Percentiles rank a stretch among this genome's conserved stretches.
These are phyloP conservation scores for Tuber aestivum DNA, from an alignment of 495 filamentous ascomycete species.

Conservation along the genomic window DNA sequence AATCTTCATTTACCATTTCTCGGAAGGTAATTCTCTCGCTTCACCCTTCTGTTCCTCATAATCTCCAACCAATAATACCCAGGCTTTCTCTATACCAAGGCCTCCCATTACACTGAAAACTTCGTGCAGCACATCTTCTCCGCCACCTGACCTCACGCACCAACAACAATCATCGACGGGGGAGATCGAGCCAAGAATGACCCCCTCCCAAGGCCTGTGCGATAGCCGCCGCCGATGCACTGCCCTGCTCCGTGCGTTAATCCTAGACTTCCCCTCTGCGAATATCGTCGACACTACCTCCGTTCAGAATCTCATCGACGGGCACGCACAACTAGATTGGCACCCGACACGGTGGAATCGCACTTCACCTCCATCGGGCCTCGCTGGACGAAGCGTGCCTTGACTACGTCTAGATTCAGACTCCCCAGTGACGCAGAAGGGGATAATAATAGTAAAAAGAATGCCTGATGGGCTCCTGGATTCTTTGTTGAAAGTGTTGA, in stretches of 20 bases:
- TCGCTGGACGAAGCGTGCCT: conserved; percentile 93
- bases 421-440: conserved; percentile 58
- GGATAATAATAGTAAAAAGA: conserved; percentile 43
- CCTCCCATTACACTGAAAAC: conserved; percentile 80
- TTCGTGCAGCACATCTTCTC: conserved; percentile 68
- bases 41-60: too few species aligned
- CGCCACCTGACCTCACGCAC: conserved; percentile 71
- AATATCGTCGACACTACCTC: conserved; percentile 96
- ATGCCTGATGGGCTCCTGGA: conserved; percentile 85
- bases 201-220: conserved; percentile 58
- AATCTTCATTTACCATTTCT: conserved; percentile 96
- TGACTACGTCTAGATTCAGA: conserved; percentile 88
- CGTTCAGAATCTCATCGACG: conserved; percentile 90
- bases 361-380: conserved; percentile 93
- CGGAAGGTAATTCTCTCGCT: conserved; percentile 59
- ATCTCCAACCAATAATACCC: neutral
- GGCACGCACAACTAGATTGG: conserved; percentile 91
- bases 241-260: conserved; percentile 80
- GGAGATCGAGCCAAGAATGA: conserved; percentile 98
- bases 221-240: conserved; percentile 48
- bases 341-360: conserved; percentile 93
- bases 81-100: conserved; percentile 87
- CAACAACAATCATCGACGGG: conserved; percentile 52
- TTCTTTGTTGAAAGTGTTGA: conserved; percentile 90
- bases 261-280: conserved; percentile 90